Evolutionary conservation across 2,329 filamentous ascomycete species (phyloP).

Genomic region (Neonectria hederae): DNA sequence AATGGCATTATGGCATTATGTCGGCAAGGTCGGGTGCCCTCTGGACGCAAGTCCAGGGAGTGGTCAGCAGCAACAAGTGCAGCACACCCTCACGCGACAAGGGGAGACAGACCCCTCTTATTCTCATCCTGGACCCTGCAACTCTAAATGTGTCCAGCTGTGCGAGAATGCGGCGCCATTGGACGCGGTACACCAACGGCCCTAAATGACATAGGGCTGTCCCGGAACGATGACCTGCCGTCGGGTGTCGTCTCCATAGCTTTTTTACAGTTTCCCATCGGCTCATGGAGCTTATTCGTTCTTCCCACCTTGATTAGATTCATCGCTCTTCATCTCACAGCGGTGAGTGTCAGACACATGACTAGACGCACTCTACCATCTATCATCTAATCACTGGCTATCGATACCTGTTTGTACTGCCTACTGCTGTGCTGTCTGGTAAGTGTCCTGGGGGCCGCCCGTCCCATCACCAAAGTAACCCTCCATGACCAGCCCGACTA

Average conservation of each 20-base stretch:
- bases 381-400: background rate
- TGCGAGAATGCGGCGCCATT: constrained; percentile 7
- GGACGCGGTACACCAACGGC: background rate
- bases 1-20: no score
- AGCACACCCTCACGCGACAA: constrained; percentile 12
- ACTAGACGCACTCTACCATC: background rate
- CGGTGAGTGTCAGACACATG: background rate
- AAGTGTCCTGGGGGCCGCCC: background rate
- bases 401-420: background rate
- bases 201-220: constrained; percentile 15
- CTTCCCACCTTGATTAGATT: no score
- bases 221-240: constrained; percentile 10
- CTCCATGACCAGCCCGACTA: background rate
- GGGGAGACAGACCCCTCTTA: background rate
- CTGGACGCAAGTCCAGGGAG: background rate
- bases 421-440: background rate
- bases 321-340: background rate
- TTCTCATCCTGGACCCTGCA: constrained; percentile 1
- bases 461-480: background rate
- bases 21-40: no score
- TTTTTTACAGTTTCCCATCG: background rate
- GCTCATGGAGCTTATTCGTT: background rate
- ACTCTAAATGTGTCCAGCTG: constrained; percentile 22
- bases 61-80: constrained; percentile 7
- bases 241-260: background rate